Evolutionary conservation across 495 filamentous ascomycete species (phyloP).

Genomic region (Hypoxylon fuscum): DNA sequence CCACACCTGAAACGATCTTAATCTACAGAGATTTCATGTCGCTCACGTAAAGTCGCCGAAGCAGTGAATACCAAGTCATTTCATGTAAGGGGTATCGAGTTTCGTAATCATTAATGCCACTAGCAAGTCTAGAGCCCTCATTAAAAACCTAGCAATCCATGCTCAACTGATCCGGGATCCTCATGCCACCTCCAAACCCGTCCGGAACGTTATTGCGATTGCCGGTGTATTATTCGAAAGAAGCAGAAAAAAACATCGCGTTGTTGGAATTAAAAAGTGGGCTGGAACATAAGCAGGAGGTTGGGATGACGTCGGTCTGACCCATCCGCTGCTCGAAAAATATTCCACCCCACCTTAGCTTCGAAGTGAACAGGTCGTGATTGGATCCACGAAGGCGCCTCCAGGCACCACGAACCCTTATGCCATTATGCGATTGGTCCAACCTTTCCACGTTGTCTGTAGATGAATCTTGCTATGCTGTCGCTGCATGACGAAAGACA

Average conservation of each 20-base stretch:
- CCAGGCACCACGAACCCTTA: conserved; percentile 28
- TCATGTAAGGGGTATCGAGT: conserved; percentile 36
- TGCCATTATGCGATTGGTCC: conserved; percentile 26
- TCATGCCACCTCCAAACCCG: not conserved
- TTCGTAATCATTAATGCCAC: conserved; percentile 37
- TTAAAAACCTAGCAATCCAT: conserved; percentile 15
- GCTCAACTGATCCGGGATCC: conserved; percentile 19
- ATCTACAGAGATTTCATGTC: too few relatives aligned
- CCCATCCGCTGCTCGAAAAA: conserved; percentile 15
- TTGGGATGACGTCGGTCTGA: conserved; percentile 35
- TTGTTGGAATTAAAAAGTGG: conserved; percentile 20
- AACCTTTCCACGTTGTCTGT: conserved; percentile 23
- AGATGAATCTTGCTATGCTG: conserved; percentile 27
- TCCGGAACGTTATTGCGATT: conserved; percentile 2
- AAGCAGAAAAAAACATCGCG: not conserved
- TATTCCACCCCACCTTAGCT: conserved; percentile 8
- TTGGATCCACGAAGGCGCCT: conserved; percentile 33
- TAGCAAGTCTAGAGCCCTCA: conserved; percentile 26
- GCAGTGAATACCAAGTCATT: not conserved
- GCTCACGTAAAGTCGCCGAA: too few relatives aligned
- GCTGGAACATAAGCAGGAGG: conserved; percentile 7
- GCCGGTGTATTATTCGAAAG: conserved; percentile 9
- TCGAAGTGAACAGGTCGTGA: conserved; percentile 12
- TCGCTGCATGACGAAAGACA: conserved; percentile 18
- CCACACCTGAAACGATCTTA: too few relatives aligned